Base-by-base conservation (phyloP, 2,329 filamentous ascomycete species). In the Talaromyces piceae region DNA sequence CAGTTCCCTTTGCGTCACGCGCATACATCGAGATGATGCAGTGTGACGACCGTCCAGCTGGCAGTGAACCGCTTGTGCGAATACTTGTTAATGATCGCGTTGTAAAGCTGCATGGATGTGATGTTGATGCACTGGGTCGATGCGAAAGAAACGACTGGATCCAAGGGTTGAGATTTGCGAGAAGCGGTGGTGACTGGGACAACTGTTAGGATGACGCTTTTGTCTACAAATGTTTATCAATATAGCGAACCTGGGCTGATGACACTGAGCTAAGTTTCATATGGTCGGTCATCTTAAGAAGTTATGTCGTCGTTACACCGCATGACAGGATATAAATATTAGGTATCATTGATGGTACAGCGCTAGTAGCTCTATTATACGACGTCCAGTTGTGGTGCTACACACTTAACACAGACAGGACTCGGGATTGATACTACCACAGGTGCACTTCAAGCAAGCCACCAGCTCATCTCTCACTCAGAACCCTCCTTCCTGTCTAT, bases 1-100 rank as follows among this genome's bases (percentile, higher is more conserved):
- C 82, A 0, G 88, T 95, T 16, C 87, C 91, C 0, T 95, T 96
- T 68, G 87, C 79, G 0, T 84, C 81, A 16, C 77, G 90, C 49
- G 79, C 89, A 67, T 95, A 94, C 66, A 81, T 96, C 30, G 91
- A 96, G 76, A 93, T 91, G 76, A 83, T 95, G 80, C 69, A 68
- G 37, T 96, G 91, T 66, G 65, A 64, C 8, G 12, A 9, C 20
- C 5, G 23, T 8, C 9, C 7, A 7, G 25, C 3, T 16, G 25
- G n/a, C 2, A 72, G 56, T 30, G 51, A 65, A 22, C 86, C 93
- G 66, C 74, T 86, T 48, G 87, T 96, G 9, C 78, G 91, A 31
- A 76, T 94, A 4, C 70, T 96, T 53, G 74, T 96, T 30, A 95
- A 96, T 68, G 89, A 94, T 62, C 79, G 88, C 22, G 88, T 95